Percentiles rank a stretch among this genome's conserved stretches.
phyloP scores from a whole-genome alignment of 495 filamentous ascomycete genomes.

The Lepraria neglecta region DNA sequence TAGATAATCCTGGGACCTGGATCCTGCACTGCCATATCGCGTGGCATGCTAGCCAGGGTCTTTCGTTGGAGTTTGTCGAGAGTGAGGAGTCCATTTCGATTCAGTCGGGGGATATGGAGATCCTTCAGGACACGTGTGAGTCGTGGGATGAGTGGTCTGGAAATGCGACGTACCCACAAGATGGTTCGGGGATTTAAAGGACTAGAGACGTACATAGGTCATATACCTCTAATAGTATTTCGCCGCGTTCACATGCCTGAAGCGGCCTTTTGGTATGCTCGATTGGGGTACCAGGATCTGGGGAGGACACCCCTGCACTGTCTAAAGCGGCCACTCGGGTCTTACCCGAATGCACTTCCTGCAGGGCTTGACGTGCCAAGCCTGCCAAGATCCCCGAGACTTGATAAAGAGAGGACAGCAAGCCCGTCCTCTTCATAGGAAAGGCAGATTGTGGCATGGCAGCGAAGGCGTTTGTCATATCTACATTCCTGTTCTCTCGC shows the following conservation, averaged over 20 bases:
- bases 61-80: constrained; percentile 47
- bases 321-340: not conserved
- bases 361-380: no score
- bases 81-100: not conserved
- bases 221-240: not conserved
- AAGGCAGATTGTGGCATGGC: no score
- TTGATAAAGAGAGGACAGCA: no score
- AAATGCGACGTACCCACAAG: not conserved
- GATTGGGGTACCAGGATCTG: not conserved
- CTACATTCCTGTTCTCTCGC: no score
- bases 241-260: not conserved
- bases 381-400: no score
- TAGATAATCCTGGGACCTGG: constrained; percentile 24
- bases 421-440: no score
- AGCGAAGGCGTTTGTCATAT: no score
- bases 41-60: constrained; percentile 46
- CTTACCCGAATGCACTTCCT: no score
- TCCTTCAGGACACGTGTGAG: not conserved
- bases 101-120: not conserved
- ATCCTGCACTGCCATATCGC: constrained; percentile 30
- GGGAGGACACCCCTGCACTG: not conserved
- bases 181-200: not conserved
- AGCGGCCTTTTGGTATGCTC: not conserved
- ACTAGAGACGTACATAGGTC: not conserved
- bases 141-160: not conserved